phyloP scores from a whole-genome alignment of 2,329 filamentous ascomycete species.

The Corynespora cassiicola region DNA sequence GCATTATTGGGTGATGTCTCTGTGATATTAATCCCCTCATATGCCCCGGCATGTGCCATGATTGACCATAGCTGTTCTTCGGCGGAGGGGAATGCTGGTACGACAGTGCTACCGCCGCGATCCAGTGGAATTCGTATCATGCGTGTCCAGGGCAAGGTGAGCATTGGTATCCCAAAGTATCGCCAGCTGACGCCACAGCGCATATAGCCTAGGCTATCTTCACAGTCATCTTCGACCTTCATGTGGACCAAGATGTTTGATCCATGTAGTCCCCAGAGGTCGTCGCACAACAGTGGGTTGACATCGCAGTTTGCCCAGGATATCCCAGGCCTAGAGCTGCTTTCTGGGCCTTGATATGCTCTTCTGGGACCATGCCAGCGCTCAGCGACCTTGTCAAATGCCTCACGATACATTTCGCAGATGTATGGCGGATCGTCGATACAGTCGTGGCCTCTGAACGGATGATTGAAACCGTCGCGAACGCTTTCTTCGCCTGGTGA shows the following conservation, averaged over 20 bases:
- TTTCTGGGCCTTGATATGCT: neutral
- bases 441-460: neutral
- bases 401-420: slow-evolving; percentile 1
- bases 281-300: slow-evolving; percentile 6
- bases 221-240: slow-evolving; percentile 3
- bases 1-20: no score
- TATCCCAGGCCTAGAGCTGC: no score
- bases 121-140: slow-evolving; percentile 9
- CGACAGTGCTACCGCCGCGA: slow-evolving; percentile 6
- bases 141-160: slow-evolving; percentile 4
- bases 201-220: neutral
- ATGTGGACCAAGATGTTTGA: slow-evolving; percentile 6
- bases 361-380: slow-evolving; percentile 6
- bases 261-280: slow-evolving; percentile 1
- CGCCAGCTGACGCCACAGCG: slow-evolving; percentile 9
- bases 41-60: slow-evolving; percentile 4
- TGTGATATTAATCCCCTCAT: no score
- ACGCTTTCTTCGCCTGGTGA: no score
- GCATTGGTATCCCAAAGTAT: slow-evolving; percentile 6
- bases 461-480: slow-evolving; percentile 1
- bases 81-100: slow-evolving; percentile 10
- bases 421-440: slow-evolving; percentile 3
- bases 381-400: slow-evolving; percentile 4
- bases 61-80: slow-evolving; percentile 13
- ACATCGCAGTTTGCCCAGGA: slow-evolving; percentile 13